Evolutionary conservation across 2,329 filamentous ascomycete genomes (phyloP), one percentile per base, ranked within the genome.

Genomic region (Colletotrichum tanaceti): DNA sequence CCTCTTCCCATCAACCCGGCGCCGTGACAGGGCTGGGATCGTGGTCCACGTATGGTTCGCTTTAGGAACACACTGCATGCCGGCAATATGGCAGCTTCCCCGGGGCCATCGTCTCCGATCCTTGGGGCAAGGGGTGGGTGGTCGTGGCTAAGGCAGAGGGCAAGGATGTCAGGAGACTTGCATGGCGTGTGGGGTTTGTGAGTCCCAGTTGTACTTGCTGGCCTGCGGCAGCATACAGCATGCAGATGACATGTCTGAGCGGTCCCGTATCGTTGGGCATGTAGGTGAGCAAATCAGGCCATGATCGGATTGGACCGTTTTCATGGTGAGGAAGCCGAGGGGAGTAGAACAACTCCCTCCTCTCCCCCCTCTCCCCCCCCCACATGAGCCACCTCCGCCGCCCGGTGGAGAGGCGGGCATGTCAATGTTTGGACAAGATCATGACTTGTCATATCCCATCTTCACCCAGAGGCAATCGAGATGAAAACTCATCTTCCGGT

Each of bases 401-500:
- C 43, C 20, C 32, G 9, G 20, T 28, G 41, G 35, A 60, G 46
- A 28, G 28, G 6, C 6, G 35, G 16, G 16, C 32, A 52, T 20
- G 10, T 18, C n/a, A n/a, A n/a, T n/a, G n/a, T n/a, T 35, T 16
- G 22, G 32, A 16, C 5, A 9, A n/a, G 20, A 22, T 38, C 35
- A n/a, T 38, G 57, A 47, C 43, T 38, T 2, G 32, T 39, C 43
- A 58, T 35, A 1, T 18, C 47, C 24, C 43, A 38, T 13, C 28
- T 58, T 28, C 3, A 11, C 18, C n/a, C 28, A 22, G n/a, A 18
- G 13, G 14, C 20, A 58, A 22, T 44, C 14, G 55, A 38, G 28
- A 47, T 58, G 57, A 47, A 28, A n/a, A 13, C 28, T 49, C 57
- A 49, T 58, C n/a, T 49, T 47, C 14, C 57, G 32, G 57, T 58